Evolutionary conservation across 2,329 filamentous ascomycete species (phyloP), one percentile per base, ranked within the genome.

Genomic region (Moelleriella libera): DNA sequence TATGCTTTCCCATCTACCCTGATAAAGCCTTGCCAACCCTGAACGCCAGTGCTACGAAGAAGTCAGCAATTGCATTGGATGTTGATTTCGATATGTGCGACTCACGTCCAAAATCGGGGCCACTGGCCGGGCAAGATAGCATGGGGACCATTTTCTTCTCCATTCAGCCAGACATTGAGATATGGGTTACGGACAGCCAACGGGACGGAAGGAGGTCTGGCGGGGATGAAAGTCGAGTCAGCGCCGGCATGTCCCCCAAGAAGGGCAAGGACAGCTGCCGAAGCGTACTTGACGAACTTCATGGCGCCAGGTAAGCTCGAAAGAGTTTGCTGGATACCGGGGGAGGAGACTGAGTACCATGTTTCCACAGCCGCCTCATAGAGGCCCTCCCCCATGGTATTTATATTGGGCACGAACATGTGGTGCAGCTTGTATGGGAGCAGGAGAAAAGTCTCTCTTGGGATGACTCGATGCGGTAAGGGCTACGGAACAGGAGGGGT

Each of bases 131-230:
- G 75, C 31, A 88, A 69, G 50, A 82, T 75, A 1, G 81, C 82
- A 34, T 80, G 79, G 57, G 82, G 77, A 8, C 76, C 74, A 28
- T 74, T 76, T 58, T 79, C 70, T 30, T 68, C 75, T 1, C 80
- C 79, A 49, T 75, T 65, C 41, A 83, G 69, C 82, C 83, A 87
- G 11, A 79, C 76, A 58, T 77, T 87, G 12, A 89, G 64, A 54
- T 89, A 90, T 0, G 85, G 85, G 8, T 80, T 83, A 51, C 78
- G 80, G 43, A 89, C 85, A 42, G 83, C 83, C 34, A 90, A 63
- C 10, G 85, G 85, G 30, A 85, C 69, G 1, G 83, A 74, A 12
- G 83, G 83, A 41, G 82, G 82, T 6, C 80, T 71, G 37, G 76
- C 74, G 34, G 82, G 82, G 37, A 65, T 69, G 58, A 84, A 85